Conservation (phyloP, 768 basidiomycete genomes). For the Lanmaoa pseudosensibilis region DNA sequence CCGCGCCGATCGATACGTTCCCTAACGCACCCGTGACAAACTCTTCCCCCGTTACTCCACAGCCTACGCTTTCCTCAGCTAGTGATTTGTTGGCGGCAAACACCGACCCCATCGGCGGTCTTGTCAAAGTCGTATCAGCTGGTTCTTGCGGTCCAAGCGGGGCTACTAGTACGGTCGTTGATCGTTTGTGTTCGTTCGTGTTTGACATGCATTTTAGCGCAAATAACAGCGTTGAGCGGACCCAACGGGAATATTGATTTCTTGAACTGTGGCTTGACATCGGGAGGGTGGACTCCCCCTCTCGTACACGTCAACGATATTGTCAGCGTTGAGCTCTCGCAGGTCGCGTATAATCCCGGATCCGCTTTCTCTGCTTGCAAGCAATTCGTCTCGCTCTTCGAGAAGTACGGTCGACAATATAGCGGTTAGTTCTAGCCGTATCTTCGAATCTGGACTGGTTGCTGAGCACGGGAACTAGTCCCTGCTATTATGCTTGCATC, state of each 20-base stretch:
- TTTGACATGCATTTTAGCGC: conserved; percentile 35
- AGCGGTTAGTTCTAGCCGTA: conserved; percentile 34
- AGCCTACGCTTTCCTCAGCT: not conserved
- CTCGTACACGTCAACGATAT: conserved; percentile 53
- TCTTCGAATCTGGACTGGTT: not conserved
- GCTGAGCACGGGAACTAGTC: conserved; percentile 36
- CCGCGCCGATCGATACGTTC: not conserved
- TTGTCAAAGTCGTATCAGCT: conserved; percentile 38
- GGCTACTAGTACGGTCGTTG: conserved; percentile 45
- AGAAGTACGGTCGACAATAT: conserved; percentile 52
- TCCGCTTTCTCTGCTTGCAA: conserved; percentile 62
- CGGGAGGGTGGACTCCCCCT: conserved; percentile 72
- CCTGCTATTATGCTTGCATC: conserved; percentile 79
- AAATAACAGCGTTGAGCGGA: conserved; percentile 50
- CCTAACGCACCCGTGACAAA: not conserved
- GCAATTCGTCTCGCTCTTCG: conserved; percentile 52
- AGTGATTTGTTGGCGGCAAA: not conserved
- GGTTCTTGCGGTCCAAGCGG: conserved; percentile 47
- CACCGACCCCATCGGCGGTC: conserved; percentile 9
- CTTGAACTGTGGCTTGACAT: conserved; percentile 74
- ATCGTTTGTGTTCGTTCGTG: not conserved
- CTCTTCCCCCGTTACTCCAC: not conserved
- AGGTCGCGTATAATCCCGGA: conserved; percentile 47
- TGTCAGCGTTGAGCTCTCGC: conserved; percentile 43
- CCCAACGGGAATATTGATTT: conserved; percentile 74